Evolutionary conservation across 2,329 filamentous ascomycete species (phyloP).

Genomic region (Paecilomyces fulvus): DNA sequence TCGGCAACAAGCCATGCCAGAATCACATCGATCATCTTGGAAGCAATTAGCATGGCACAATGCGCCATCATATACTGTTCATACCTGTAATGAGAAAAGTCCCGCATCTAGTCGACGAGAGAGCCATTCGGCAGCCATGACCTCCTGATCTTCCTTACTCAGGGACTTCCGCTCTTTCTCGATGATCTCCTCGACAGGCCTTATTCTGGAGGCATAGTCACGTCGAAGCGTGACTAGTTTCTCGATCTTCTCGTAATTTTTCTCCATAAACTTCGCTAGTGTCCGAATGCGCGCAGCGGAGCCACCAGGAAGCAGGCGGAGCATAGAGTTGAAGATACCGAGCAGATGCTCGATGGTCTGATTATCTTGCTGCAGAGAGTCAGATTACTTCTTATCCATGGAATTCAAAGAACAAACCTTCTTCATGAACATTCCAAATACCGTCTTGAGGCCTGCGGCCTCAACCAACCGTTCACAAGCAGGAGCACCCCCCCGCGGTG

Average conservation of each 20-base stretch:
- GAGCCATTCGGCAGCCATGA: slow-evolving; percentile 62
- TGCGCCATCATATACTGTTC: slow-evolving; percentile 4
- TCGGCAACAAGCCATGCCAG: slow-evolving; percentile 89
- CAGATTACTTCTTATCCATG: slow-evolving; percentile 6
- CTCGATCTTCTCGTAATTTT: slow-evolving; percentile 75
- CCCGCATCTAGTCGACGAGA: slow-evolving; percentile 73
- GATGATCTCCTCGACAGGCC: slow-evolving; percentile 56
- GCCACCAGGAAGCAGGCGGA: slow-evolving; percentile 69
- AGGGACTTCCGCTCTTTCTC: slow-evolving; percentile 47
- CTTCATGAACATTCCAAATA: slow-evolving; percentile 86
- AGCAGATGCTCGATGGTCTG: slow-evolving; percentile 70
- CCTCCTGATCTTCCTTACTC: slow-evolving; percentile 51
- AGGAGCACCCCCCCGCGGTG: slow-evolving; percentile 47
- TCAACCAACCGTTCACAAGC: slow-evolving; percentile 74
- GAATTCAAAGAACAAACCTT: slow-evolving; percentile 35
- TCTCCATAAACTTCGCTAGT: slow-evolving; percentile 92
- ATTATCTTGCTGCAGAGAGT: slow-evolving; percentile 46
- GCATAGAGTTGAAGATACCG: slow-evolving; percentile 72
- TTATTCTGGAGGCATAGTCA: slow-evolving; percentile 59
- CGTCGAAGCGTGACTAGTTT: slow-evolving; percentile 64
- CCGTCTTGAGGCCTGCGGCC: slow-evolving; percentile 70
- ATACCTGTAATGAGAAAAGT: slow-evolving; percentile 64
- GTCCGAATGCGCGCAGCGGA: slow-evolving; percentile 72
- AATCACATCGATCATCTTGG: slow-evolving; percentile 65
- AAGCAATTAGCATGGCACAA: slow-evolving; percentile 1